Conservation (phyloP, 2,329 filamentous ascomycete genomes). For the Talaromyces sp. region DNA sequence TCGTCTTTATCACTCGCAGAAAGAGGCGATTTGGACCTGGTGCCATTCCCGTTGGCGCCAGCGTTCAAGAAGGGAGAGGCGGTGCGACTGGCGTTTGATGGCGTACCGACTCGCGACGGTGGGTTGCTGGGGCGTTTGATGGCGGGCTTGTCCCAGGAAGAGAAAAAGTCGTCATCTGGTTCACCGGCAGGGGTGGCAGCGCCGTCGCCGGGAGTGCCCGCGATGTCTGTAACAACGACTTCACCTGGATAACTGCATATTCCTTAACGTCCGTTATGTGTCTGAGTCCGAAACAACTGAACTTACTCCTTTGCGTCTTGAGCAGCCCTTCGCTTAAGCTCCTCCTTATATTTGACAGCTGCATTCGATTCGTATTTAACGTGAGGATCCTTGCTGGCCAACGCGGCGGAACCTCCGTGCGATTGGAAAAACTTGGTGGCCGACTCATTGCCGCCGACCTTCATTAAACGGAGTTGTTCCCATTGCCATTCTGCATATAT, state of each 20-base stretch:
- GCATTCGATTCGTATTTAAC: conserved; percentile 92
- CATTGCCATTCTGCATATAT: conserved; percentile 80
- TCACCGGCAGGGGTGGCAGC: conserved; percentile 77
- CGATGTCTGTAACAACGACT: conserved; percentile 71
- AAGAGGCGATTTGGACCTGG: conserved; percentile 79
- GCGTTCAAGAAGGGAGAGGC: conserved; percentile 87
- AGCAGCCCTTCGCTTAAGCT: conserved; percentile 80
- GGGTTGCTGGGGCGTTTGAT: conserved; percentile 96
- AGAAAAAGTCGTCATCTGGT: conserved; percentile 91
- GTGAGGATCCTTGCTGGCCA: conserved; percentile 94
- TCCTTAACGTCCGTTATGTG: conserved; percentile 17
- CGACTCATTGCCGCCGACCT: conserved; percentile 96
- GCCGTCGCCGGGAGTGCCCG: conserved; percentile 60
- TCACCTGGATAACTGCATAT: conserved; percentile 71
- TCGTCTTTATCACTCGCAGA: conserved; percentile 54
- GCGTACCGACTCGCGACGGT: conserved; percentile 82
- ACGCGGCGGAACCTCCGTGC: conserved; percentile 87
- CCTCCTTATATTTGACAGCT: conserved; percentile 97
- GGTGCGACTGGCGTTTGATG: conserved; percentile 73
- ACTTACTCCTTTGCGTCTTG: conserved; percentile 80
- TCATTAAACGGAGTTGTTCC: conserved; percentile 96
- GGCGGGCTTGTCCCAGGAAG: conserved; percentile 95
- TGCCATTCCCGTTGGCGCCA: conserved; percentile 62
- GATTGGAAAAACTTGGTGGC: conserved; percentile 98
- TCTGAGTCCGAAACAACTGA: background rate